phyloP scores from a whole-genome alignment of 1,284 basidiomycete species.

The Cryptococcus amylolentus region DNA sequence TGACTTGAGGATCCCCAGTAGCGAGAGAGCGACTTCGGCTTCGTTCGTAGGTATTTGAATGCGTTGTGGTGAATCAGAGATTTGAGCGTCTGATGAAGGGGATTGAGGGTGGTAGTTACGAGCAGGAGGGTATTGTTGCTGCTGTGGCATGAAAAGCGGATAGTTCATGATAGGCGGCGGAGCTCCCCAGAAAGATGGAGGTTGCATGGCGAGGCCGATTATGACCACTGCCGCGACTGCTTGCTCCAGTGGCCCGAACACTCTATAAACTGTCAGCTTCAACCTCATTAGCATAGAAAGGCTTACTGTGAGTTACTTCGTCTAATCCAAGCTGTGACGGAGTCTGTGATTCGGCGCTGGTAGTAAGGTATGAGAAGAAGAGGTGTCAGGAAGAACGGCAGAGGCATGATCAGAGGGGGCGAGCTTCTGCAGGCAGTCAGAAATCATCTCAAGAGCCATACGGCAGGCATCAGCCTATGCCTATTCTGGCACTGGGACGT shows the following conservation, averaged over 20 bases:
- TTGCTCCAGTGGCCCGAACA: conserved; percentile 40
- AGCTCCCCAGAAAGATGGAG: conserved; percentile 5
- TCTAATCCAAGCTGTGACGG: conserved; percentile 8
- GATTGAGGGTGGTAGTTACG: not conserved
- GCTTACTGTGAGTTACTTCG: conserved; percentile 16
- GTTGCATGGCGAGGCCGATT: conserved; percentile 25
- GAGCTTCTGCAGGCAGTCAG: not conserved
- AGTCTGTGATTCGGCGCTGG: conserved; percentile 3
- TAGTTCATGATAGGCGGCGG: too few relatives aligned
- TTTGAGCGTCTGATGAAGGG: too few relatives aligned
- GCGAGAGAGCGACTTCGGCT: not conserved
- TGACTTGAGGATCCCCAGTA: not conserved
- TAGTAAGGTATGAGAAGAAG: conserved; percentile 22
- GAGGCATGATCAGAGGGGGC: conserved; percentile 10
- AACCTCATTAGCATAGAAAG: not conserved
- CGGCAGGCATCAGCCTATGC: not conserved
- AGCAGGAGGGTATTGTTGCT: not conserved
- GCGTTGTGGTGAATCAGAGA: too few relatives aligned
- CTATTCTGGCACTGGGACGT: not conserved
- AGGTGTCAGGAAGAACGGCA: conserved; percentile 28
- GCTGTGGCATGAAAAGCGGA: not conserved
- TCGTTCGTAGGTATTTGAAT: too few relatives aligned
- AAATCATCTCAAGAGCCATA: not conserved
- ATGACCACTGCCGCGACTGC: conserved; percentile 27
- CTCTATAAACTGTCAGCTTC: conserved; percentile 10